Conservation (phyloP, 1,284 basidiomycete genomes). For the Schizophyllum amplum region DNA sequence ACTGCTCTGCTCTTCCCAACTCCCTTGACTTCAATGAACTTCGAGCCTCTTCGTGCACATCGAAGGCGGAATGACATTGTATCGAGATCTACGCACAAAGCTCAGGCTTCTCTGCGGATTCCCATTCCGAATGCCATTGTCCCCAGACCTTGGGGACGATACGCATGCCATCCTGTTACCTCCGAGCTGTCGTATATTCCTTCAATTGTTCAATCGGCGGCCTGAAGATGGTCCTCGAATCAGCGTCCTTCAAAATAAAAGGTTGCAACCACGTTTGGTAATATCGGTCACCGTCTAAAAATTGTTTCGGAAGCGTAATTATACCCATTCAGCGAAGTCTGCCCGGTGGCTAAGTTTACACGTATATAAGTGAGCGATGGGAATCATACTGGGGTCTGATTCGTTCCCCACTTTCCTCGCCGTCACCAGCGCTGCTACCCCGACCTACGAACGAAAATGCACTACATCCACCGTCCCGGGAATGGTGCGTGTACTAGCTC, state of each 20-base stretch:
- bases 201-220: not conserved
- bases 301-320: not conserved
- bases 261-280: not conserved
- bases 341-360: not conserved
- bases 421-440: not conserved
- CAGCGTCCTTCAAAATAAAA: not conserved
- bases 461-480: not conserved
- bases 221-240: not conserved
- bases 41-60: not conserved
- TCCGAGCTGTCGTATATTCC: not conserved
- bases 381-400: not conserved
- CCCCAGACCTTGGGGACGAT: not conserved
- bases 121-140: no score
- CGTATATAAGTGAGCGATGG: not conserved
- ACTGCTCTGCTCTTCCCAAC: not conserved
- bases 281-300: not conserved
- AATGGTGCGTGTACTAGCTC: not conserved
- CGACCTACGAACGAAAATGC: not conserved
- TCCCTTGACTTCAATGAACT: not conserved
- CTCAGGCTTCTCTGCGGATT: no score
- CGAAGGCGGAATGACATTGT: not conserved
- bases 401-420: not conserved
- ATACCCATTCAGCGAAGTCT: not conserved
- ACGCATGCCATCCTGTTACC: not conserved
- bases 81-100: not conserved